phyloP scores from a whole-genome alignment of 2,329 filamentous ascomycete genomes.

The Diaporthe capsici region DNA sequence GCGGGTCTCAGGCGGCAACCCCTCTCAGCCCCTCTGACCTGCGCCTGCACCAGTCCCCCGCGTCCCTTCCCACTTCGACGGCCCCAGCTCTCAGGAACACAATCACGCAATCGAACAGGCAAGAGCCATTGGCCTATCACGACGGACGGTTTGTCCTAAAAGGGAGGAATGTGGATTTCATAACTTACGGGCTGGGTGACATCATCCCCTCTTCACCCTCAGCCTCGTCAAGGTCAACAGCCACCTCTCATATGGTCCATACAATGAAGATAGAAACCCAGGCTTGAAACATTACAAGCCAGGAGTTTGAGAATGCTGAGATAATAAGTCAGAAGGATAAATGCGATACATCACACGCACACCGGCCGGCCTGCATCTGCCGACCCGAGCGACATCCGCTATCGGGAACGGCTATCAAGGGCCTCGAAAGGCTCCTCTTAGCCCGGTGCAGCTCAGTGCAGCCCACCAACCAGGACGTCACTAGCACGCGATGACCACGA shows the following conservation, averaged over 20 bases:
- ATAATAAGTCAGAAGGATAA: not conserved
- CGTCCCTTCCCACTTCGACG: not conserved
- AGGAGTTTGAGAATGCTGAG: too few relatives aligned
- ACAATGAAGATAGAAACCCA: not conserved
- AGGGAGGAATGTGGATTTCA: slow-evolving; percentile 15
- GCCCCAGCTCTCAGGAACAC: slow-evolving; percentile 11
- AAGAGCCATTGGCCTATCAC: slow-evolving; percentile 38
- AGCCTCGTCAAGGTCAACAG: slow-evolving; percentile 14
- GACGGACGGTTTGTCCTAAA: not conserved
- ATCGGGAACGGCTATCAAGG: slow-evolving; percentile 3
- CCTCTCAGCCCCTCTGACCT: not conserved
- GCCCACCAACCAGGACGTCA: slow-evolving; percentile 1
- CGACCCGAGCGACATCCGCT: slow-evolving; percentile 28
- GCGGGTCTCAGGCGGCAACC: not conserved
- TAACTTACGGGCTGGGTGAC: slow-evolving; percentile 27
- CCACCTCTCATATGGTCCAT: not conserved
- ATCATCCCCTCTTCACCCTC: slow-evolving; percentile 24
- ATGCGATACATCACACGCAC: not conserved
- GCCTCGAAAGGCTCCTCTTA: not conserved
- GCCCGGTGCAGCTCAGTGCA: too few relatives aligned
- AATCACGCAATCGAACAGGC: slow-evolving; percentile 36
- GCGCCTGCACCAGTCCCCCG: slow-evolving; percentile 13
- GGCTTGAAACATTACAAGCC: too few relatives aligned
- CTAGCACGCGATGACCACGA: slow-evolving; percentile 8
- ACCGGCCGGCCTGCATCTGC: not conserved